Evolutionary conservation across 2,329 filamentous ascomycete genomes (phyloP), one percentile per base, ranked within the genome.

Genomic region (Lecanicillium sp.): DNA sequence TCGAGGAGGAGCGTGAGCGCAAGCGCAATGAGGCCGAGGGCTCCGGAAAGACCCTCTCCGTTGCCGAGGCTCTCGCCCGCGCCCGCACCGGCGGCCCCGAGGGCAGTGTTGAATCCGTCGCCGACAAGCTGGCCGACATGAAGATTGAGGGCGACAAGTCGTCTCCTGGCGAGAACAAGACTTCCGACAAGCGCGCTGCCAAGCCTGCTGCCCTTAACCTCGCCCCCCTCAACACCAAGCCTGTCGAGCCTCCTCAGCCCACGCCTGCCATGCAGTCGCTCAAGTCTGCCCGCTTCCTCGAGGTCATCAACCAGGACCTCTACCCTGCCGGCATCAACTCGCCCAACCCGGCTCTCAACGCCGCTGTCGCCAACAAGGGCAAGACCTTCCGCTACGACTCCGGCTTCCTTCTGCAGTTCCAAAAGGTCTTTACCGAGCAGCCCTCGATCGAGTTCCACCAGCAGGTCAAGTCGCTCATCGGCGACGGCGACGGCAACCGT

Each of bases 341-440:
- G 21, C 93, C 93, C 7, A 97, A 96, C 69, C 89, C 91, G 10
- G 87, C 91, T 3, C 72, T 96, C 55, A 98, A 97, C 66, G 74
- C 79, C 33, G 86, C 86, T 14, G 86, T 88, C 23, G 76, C 80
- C 27, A 87, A 86, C 67, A 91, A 90, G 71, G 82, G 81, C 52
- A 86, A 83, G 66, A 84, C 82, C 35, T 95, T 94, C 74, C 90
- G 94, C 66, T 98, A 98, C 67, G 90, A 97, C 69, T 87, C 90
- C 60, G 84, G 86, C 59, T 98, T 98, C 75, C 73, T 98, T 69
- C 77, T 98, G 24, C 93, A 98, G 64, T 98, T 98, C 77, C 88
- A 96, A 71, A 81, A 81, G 58, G 89, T 95, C 17, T 98, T 96
- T 71, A 94, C 89, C 54, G 93, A 98, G 74, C 94, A 96, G 71